These are phyloP conservation scores for Lupinus albus DNA, from an alignment of 306 rosid genomes.

Conservation along the genomic window DNA sequence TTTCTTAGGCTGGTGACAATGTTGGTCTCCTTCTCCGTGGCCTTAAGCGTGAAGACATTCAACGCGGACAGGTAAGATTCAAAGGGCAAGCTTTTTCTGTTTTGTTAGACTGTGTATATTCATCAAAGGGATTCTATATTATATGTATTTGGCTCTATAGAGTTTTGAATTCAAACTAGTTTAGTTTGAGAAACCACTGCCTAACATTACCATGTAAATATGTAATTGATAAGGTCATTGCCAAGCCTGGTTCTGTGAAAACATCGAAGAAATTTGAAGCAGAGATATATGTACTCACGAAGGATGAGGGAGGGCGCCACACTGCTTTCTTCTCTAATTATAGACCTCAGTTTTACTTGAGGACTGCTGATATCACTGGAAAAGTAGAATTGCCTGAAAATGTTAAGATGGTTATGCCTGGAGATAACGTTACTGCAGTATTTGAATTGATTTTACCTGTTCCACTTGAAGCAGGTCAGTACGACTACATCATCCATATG, in stretches of 20 bases:
- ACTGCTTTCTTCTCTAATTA: constrained; percentile 97
- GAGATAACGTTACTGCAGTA: constrained; percentile 87
- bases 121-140: constrained; percentile 10
- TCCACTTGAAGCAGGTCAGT: constrained; percentile 92
- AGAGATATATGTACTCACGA: constrained; percentile 93
- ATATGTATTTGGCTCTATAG: not conserved
- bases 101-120: constrained; percentile 26
- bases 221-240: constrained; percentile 65
- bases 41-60: constrained; percentile 87
- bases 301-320: constrained; percentile 99
- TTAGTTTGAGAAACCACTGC: constrained; percentile 6
- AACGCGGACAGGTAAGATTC: constrained; percentile 89
- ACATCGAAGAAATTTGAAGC: constrained; percentile 89
- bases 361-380: constrained; percentile 97
- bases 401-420: constrained; percentile 98
- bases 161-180: constrained; percentile 7
- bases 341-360: constrained; percentile 92
- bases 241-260: constrained; percentile 87
- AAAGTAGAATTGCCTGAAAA: constrained; percentile 89
- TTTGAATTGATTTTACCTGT: constrained; percentile 85
- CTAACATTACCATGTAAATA: constrained; percentile 24
- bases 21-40: constrained; percentile 99
- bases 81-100: constrained; percentile 10
- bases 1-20: constrained; percentile 85
- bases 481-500: constrained; percentile 10